phyloP scores from a whole-genome alignment of 2,329 filamentous ascomycete species.

The Onygena corvina region DNA sequence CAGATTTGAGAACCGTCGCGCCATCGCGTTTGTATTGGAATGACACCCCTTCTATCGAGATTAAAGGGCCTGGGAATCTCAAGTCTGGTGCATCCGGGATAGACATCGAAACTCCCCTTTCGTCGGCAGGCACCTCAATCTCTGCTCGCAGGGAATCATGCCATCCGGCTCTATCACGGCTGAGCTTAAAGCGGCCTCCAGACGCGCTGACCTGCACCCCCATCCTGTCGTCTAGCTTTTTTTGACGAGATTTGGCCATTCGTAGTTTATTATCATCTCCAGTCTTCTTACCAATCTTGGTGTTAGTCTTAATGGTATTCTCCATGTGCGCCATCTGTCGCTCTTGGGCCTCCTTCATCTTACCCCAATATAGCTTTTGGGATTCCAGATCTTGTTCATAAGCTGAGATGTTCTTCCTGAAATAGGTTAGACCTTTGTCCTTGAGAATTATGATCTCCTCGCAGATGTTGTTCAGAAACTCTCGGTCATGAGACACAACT shows the following conservation, averaged over 20 bases:
- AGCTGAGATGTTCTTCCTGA: constrained; percentile 59
- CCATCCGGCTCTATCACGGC: constrained; percentile 56
- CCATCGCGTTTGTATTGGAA: constrained; percentile 48
- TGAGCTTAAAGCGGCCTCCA: constrained; percentile 69
- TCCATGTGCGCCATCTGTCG: constrained; percentile 71
- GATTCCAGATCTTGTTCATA: constrained; percentile 57
- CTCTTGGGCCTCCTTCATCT: constrained; percentile 73
- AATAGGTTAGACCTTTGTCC: constrained; percentile 59
- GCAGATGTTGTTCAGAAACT: constrained; percentile 65
- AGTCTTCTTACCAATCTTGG: constrained; percentile 61
- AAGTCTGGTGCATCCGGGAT: constrained; percentile 56
- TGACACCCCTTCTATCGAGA: constrained; percentile 57
- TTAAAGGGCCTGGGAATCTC: constrained; percentile 60
- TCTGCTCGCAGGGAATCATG: constrained; percentile 49
- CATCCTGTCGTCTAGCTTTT: constrained; percentile 71
- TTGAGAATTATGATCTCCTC: constrained; percentile 64
- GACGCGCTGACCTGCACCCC: constrained; percentile 61
- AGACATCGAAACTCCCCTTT: constrained; percentile 45
- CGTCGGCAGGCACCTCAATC: constrained; percentile 56
- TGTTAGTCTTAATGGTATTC: constrained; percentile 60
- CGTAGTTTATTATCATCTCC: constrained; percentile 76
- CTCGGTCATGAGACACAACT: constrained; percentile 72
- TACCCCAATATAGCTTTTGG: constrained; percentile 53
- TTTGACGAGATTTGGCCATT: constrained; percentile 73
- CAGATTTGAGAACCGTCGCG: constrained; percentile 45